A percentile compares a stretch with the other conserved stretches of the same genome.
Conservation (phyloP, 495 filamentous ascomycete species). For the Bathelium albidoporum region DNA sequence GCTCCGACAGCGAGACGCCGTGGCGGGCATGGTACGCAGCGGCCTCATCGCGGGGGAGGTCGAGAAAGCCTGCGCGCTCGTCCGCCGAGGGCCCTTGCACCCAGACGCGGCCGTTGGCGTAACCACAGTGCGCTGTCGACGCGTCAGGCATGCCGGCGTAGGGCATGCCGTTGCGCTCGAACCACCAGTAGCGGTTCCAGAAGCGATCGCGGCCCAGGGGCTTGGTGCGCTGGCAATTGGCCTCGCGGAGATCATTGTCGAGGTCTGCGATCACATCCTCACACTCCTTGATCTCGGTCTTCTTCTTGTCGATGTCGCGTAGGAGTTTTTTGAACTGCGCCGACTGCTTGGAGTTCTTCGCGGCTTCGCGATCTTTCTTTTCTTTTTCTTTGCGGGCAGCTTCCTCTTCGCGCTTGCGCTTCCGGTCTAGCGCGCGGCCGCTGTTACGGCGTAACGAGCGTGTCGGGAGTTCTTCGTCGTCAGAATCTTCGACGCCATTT, state of each 20-base stretch:
- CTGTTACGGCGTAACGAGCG: slow-evolving; percentile 68
- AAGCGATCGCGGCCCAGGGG: slow-evolving; percentile 88
- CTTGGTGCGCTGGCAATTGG: slow-evolving; percentile 81
- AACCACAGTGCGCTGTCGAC: slow-evolving; percentile 75
- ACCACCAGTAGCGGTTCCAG: slow-evolving; percentile 98
- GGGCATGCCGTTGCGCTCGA: slow-evolving; percentile 97
- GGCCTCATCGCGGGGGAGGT: slow-evolving; percentile 57
- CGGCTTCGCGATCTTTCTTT: slow-evolving; percentile 59
- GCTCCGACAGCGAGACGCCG: slow-evolving; percentile 69
- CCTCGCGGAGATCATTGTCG: slow-evolving; percentile 86
- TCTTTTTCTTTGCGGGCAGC: slow-evolving; percentile 46
- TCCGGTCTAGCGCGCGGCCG: slow-evolving; percentile 57
- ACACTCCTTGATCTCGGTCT: slow-evolving; percentile 62
- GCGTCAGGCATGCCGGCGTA: slow-evolving; percentile 78
- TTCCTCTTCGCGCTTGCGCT: slow-evolving; percentile 63
- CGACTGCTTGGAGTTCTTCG: slow-evolving; percentile 66
- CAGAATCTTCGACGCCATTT: slow-evolving; percentile 38
- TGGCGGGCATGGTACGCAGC: slow-evolving; percentile 53
- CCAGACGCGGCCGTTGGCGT: slow-evolving; percentile 93
- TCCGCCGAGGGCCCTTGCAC: slow-evolving; percentile 89
- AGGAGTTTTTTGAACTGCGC: slow-evolving; percentile 76
- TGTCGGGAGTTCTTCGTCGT: slow-evolving; percentile 47
- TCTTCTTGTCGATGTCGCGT: slow-evolving; percentile 77
- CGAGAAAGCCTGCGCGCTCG: slow-evolving; percentile 76
- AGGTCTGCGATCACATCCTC: slow-evolving; percentile 74